Conservation (phyloP, 306 rosid species). For the Astragalus membranaceus region DNA sequence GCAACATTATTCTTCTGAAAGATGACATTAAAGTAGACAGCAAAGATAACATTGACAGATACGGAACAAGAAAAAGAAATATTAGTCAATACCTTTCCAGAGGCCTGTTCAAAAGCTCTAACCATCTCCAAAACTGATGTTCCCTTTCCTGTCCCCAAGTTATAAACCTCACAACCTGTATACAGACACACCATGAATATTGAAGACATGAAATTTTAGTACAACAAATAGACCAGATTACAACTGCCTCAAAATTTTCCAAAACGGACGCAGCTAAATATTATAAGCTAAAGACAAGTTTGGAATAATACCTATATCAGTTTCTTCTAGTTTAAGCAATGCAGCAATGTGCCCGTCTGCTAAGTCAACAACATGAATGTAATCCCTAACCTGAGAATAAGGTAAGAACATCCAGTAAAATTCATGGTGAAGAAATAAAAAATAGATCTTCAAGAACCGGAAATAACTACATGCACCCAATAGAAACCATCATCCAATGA, state of each 20-base stretch:
- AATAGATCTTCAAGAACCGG: not conserved
- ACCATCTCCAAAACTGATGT: conserved; percentile 97
- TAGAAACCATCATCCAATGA: not conserved
- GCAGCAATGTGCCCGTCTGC: conserved; percentile 99
- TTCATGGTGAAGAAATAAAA: conserved; percentile 2
- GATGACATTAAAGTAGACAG: not conserved
- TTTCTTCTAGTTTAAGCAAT: conserved; percentile 56
- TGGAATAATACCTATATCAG: conserved; percentile 52
- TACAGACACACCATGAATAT: not conserved
- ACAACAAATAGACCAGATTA: not conserved
- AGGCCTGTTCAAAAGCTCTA: conserved; percentile 82
- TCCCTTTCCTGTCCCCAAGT: conserved; percentile 97
- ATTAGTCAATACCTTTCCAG: conserved; percentile 60
- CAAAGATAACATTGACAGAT: not conserved
- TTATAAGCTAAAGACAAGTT: not conserved
- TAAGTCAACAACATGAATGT: conserved; percentile 90
- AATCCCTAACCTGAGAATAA: conserved; percentile 84
- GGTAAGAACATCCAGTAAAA: conserved; percentile 14
- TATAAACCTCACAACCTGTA: conserved; percentile 90
- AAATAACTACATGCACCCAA: conserved; percentile 2
- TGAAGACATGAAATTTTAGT: not conserved
- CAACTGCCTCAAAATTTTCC: not conserved
- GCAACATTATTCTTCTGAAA: not conserved
- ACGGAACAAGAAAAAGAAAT: not conserved
- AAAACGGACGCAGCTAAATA: not conserved